Percentiles rank a stretch among this genome's conserved stretches.
phyloP scores from a whole-genome alignment of 2,329 filamentous ascomycete genomes.

The Pseudomassariella vexata region DNA sequence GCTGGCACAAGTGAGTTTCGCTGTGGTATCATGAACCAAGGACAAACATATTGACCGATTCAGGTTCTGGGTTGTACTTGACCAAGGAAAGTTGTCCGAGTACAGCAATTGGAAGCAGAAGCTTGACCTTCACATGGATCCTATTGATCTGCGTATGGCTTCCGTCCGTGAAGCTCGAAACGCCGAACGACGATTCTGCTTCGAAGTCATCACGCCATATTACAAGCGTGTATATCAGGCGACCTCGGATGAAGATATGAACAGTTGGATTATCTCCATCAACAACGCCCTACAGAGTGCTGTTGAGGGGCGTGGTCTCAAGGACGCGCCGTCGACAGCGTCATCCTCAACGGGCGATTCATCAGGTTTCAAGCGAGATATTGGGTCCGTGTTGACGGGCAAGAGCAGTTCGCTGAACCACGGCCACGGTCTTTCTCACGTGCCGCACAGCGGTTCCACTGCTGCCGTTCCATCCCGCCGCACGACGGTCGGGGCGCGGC shows the following conservation, averaged over 20 bases:
- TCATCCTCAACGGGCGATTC: conserved; percentile 40
- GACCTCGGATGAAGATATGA: conserved; percentile 97
- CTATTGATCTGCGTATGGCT: conserved; percentile 93
- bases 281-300: conserved; percentile 97
- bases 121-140: conserved; percentile 94
- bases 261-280: conserved; percentile 90
- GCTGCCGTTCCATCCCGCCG: conserved; percentile 65
- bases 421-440: conserved; percentile 46
- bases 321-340: conserved; percentile 39
- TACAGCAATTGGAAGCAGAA: conserved; percentile 99
- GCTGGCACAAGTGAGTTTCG: conserved; percentile 87
- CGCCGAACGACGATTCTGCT: conserved; percentile 91
- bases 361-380: conserved; percentile 68
- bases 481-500: conserved; percentile 86
- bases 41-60: conserved; percentile 8
- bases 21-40: not conserved
- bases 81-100: conserved; percentile 93
- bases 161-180: conserved; percentile 94
- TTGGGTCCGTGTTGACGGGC: conserved; percentile 86
- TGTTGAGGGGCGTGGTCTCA: conserved; percentile 71
- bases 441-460: conserved; percentile 42
- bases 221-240: conserved; percentile 97
- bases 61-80: conserved; percentile 97
- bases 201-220: conserved; percentile 95
- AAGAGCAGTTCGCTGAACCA: conserved; percentile 70